Evolutionary conservation across 2,329 filamentous ascomycete genomes (phyloP).

Genomic region (Exophiala sp.): DNA sequence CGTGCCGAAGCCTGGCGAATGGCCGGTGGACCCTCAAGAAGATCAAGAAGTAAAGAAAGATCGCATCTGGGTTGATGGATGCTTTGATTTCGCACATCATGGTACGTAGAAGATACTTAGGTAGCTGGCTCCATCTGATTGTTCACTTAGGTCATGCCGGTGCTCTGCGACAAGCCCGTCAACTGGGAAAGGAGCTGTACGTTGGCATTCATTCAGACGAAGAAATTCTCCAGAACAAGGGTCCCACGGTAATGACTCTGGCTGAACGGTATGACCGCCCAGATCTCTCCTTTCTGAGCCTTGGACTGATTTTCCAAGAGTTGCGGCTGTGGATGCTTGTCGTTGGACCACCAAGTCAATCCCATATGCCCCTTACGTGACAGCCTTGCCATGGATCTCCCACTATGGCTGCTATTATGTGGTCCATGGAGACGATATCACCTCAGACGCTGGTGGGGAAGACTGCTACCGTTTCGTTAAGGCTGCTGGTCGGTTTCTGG

Average conservation of each 20-base stretch:
- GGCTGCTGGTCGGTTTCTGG: conserved; percentile 85
- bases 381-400: conserved; percentile 83
- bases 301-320: conserved; percentile 42
- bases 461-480: conserved; percentile 99
- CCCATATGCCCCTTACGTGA: conserved; percentile 87
- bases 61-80: conserved; percentile 96
- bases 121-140: conserved; percentile 12
- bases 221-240: conserved; percentile 92
- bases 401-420: conserved; percentile 95
- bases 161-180: conserved; percentile 91
- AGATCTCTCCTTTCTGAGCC: conserved; percentile 24
- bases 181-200: conserved; percentile 78
- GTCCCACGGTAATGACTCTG: conserved; percentile 93
- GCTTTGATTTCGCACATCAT: conserved; percentile 98
- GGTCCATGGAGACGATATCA: conserved; percentile 95
- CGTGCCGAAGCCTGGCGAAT: conserved; percentile 51
- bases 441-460: conserved; percentile 83
- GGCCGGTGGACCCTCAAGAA: conserved; percentile 61
- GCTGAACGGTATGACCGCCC: conserved; percentile 60
- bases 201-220: conserved; percentile 95
- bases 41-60: conserved; percentile 54
- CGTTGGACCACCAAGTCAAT: conserved; percentile 86
- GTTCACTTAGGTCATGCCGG: conserved; percentile 71
- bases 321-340: conserved; percentile 88
- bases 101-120: conserved; percentile 47